Percentiles rank a stretch among this genome's conserved stretches.
These are phyloP conservation scores for Neofusicoccum cordaticola DNA, from an alignment of 2,329 filamentous ascomycete genomes.

Conservation along the genomic window DNA sequence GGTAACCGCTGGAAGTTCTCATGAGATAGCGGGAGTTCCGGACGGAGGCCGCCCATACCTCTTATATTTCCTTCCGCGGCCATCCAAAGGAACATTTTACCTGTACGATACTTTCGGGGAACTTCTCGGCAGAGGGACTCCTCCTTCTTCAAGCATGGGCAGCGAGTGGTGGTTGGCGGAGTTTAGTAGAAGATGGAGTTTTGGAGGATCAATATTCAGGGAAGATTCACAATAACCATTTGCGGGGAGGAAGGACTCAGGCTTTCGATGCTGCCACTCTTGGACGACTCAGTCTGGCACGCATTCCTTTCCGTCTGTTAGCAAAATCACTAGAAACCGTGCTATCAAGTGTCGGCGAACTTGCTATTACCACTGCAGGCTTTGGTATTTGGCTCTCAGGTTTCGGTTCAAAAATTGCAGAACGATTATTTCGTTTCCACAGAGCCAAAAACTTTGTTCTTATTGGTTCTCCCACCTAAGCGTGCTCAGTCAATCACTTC, in stretches of 20 bases:
- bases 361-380: not conserved
- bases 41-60: not conserved
- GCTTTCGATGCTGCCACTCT: not conserved
- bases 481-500: too few species aligned
- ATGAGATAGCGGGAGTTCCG: constrained; percentile 21
- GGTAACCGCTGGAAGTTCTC: constrained; percentile 52
- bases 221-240: not conserved
- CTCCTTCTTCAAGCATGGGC: not conserved
- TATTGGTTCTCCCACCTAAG: too few species aligned
- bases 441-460: too few species aligned
- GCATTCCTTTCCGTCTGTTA: not conserved
- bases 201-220: not conserved
- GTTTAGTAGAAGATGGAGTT: constrained; percentile 12
- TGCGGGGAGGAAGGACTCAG: not conserved
- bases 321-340: not conserved
- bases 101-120: constrained; percentile 9
- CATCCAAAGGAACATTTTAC: not conserved
- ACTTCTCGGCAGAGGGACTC: not conserved
- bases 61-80: not conserved
- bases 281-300: not conserved
- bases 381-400: too few species aligned
- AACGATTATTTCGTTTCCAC: too few species aligned
- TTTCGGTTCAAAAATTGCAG: too few species aligned
- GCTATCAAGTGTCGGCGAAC: not conserved
- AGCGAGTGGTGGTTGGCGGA: constrained; percentile 8